A percentile compares a stretch with the other conserved stretches of the same genome.
These are phyloP conservation scores for Hypholoma sublateritium DNA, from an alignment of 768 basidiomycete species.

Conservation along the genomic window DNA sequence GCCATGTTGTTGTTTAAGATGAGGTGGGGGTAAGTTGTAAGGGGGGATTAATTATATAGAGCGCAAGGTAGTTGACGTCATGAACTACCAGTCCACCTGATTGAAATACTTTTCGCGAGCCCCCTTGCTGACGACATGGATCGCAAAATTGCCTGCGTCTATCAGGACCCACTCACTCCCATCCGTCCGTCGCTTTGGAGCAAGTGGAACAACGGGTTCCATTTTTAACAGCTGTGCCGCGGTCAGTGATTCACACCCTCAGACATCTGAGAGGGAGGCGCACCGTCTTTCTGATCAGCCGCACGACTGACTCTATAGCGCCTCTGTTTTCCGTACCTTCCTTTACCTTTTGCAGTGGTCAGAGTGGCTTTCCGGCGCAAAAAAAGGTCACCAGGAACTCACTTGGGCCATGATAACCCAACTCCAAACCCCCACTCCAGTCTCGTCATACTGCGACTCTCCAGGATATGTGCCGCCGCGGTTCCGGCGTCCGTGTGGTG, in stretches of 20 bases:
- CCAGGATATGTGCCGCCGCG: constrained; percentile 70
- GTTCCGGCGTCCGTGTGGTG: constrained; percentile 61
- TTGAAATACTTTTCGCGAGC: constrained; percentile 71
- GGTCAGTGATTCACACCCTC: background rate
- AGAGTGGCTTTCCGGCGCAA: background rate
- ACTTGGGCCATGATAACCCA: constrained; percentile 80
- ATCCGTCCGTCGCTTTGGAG: constrained; percentile 61
- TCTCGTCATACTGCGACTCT: constrained; percentile 50
- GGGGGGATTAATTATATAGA: constrained; percentile 10
- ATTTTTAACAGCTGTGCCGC: constrained; percentile 51
- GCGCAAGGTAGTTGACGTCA: constrained; percentile 22
- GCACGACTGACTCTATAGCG: constrained; percentile 72
- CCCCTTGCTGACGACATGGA: constrained; percentile 70
- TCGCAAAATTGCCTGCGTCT: constrained; percentile 77
- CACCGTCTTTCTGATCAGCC: constrained; percentile 69
- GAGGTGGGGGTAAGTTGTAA: background rate
- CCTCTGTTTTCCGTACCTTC: constrained; percentile 82
- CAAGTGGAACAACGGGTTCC: constrained; percentile 58
- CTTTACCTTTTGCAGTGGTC: constrained; percentile 56
- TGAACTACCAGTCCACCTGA: constrained; percentile 25
- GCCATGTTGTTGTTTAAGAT: constrained; percentile 30
- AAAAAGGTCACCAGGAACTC: constrained; percentile 6
- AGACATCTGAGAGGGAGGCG: constrained; percentile 25
- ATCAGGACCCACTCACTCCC: constrained; percentile 83
- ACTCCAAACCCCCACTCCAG: constrained; percentile 64